Base-by-base conservation (phyloP, 2,329 filamentous ascomycete species). In the Penicillium concentricum region DNA sequence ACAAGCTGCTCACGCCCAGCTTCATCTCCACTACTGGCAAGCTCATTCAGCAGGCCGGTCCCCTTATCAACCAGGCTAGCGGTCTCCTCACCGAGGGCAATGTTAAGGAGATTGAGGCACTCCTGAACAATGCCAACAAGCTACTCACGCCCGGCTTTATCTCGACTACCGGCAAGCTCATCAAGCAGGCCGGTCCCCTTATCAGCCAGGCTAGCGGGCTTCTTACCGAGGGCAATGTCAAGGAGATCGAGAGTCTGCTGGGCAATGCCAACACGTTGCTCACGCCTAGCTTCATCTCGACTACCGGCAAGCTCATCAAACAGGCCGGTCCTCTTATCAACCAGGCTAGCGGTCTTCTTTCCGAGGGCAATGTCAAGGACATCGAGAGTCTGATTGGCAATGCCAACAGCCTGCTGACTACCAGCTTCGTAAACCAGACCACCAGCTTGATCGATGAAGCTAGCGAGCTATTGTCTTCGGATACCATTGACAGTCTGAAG, bases 51-150 rank as follows among this genome's bases (percentile, higher is more conserved):
- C 50, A 55, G 10, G 63, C 62, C 15, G 39, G 39, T 43, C 45
- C n/a, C 4, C 54, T 65, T 0, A 44, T 65, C 16, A 64, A 50
- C 15, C 48, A 54, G 2, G 54, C 42, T 13, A 57, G 57, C 13
- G 47, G 51, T 30, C 54, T 52, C 9, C 54, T 56, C 7, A 52
- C 49, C 13, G 48, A 35, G 87, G 39, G 86, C 46, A 91, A 95
- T 68, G 76, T 93, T 7, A 82, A 87, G 44, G 92, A 59, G 86
- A 90, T n/a, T 76, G 94, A 10, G 90, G n/a, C n/a, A n/a, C n/a
- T n/a, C n/a, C n/a, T n/a, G n/a, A n/a, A n/a, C n/a, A n/a, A n/a
- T n/a, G n/a, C n/a, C n/a, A n/a, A n/a, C n/a, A n/a, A n/a, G n/a
- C n/a, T n/a, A n/a, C n/a, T n/a, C 30, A 62, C 60, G 1, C 38